Percentiles rank a stretch among this genome's conserved stretches.
These are phyloP conservation scores for Talaromyces thailandensis DNA, from an alignment of 495 filamentous ascomycete genomes.

Conservation along the genomic window DNA sequence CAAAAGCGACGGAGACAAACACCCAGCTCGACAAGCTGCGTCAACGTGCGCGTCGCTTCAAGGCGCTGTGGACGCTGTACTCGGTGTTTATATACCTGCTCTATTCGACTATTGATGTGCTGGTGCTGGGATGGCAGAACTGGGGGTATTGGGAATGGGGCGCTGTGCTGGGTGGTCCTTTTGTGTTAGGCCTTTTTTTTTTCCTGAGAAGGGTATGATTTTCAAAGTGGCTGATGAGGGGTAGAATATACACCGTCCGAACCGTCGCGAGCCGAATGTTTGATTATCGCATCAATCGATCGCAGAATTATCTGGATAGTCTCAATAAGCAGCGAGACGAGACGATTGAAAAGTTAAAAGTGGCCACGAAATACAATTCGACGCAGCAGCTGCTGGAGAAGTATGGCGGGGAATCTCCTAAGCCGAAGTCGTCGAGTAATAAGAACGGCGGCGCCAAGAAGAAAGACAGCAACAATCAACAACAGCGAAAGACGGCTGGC, in stretches of 20 bases:
- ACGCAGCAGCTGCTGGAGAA: slow-evolving; percentile 91
- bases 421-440: slow-evolving; percentile 31
- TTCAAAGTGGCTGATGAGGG: not conserved
- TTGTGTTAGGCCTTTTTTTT: slow-evolving; percentile 48
- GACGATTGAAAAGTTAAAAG: slow-evolving; percentile 90
- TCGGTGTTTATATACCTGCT: slow-evolving; percentile 82
- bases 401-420: slow-evolving; percentile 61
- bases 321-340: slow-evolving; percentile 68
- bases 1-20: slow-evolving; percentile 67
- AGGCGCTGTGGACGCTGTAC: slow-evolving; percentile 83
- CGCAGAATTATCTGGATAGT: slow-evolving; percentile 58
- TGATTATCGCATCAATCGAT: slow-evolving; percentile 65
- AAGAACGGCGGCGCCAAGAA: not conserved
- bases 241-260: slow-evolving; percentile 61
- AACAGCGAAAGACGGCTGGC: slow-evolving; percentile 8
- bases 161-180: slow-evolving; percentile 67
- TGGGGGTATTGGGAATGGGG: slow-evolving; percentile 68
- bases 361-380: slow-evolving; percentile 88
- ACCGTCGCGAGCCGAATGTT: slow-evolving; percentile 56
- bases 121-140: slow-evolving; percentile 79
- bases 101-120: slow-evolving; percentile 64
- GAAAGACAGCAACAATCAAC: not conserved
- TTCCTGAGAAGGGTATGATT: not conserved
- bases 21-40: slow-evolving; percentile 63
- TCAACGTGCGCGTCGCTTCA: slow-evolving; percentile 64